Evolutionary conservation across 345 rosid species (phyloP).

Genomic region (Sisymbrium irio): DNA sequence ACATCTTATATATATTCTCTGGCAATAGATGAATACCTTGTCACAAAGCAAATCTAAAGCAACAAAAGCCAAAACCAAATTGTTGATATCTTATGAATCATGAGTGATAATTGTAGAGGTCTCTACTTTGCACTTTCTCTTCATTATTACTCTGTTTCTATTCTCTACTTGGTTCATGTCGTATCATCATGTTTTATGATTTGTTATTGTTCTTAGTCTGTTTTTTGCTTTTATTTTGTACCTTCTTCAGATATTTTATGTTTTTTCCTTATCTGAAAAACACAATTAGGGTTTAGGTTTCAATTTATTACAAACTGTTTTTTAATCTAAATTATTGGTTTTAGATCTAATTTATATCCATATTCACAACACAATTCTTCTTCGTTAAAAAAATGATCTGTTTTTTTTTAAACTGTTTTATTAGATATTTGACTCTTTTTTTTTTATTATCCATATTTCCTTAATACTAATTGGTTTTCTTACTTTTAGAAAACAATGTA

Average conservation of each 20-base stretch:
- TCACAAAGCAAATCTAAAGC: neutral
- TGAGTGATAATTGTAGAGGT: constrained; percentile 2
- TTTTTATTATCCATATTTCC: too few species aligned
- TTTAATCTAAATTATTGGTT: too few species aligned
- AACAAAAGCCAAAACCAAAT: too few species aligned
- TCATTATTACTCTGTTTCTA: constrained; percentile 7
- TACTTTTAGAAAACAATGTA: too few species aligned
- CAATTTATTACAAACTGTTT: too few species aligned
- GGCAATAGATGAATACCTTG: too few species aligned
- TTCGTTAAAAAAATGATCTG: too few species aligned
- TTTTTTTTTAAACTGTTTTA: too few species aligned
- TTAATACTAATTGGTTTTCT: too few species aligned
- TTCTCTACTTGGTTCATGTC: neutral
- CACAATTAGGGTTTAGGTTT: too few species aligned
- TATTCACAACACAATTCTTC: too few species aligned
- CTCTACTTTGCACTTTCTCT: constrained; percentile 1
- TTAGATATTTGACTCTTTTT: neutral
- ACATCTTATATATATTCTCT: neutral
- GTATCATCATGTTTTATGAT: neutral
- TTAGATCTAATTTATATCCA: too few species aligned
- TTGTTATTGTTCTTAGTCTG: neutral
- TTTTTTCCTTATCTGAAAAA: neutral
- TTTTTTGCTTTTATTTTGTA: neutral
- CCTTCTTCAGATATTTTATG: neutral
- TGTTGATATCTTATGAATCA: neutral